Base-by-base conservation (phyloP, 164 flowering plant species). In the grape (Vitis vinifera) region DNA sequence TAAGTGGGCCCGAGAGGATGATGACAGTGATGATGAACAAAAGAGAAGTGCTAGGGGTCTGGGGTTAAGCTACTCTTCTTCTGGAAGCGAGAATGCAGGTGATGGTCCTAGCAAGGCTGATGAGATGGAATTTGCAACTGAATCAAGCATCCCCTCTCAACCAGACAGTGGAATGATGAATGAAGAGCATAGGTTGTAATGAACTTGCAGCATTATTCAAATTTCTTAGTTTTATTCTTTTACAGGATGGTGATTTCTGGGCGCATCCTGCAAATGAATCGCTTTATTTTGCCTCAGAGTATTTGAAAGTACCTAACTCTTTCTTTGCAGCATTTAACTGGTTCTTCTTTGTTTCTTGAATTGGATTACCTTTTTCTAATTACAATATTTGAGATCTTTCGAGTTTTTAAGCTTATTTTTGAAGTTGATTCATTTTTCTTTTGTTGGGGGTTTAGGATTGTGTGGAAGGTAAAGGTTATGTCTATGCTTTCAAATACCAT, bases 1-100 rank as follows among this genome's bases (percentile, higher is more conserved):
- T 12, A 96, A 93, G 73, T 96, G 99, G 99, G 97, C 99, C 37
- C 69, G 89, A 56, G 98, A 96, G 76, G 98, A 93, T 69, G 90
- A 88, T 77, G 95, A 84, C 17, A 89, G 91, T 79, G 99, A 89
- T 75, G 95, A 86, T 77, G 98, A 89, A 57, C 86, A 87, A 61
- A 87, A 85, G 68, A 81, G 76, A 76, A 81, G 76, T 76, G 68
- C 75, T 37, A 79, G 68, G 64, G 89, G 81, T 63, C 81, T 95
- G 55, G 97, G 92, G 49, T 84, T 93, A 65, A 80, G 91, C 73
- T 95, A 93, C 72, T 96, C 97, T 58, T 94, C 99, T 74, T 95
- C 99, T 76, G 99, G 94, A 62, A 93, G 97, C 81, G 99, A 96
- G 67, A 87, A 86, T 84, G 88, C 80, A 51, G 89, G 80, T 47